Evolutionary conservation across 2,329 filamentous ascomycete genomes (phyloP), one percentile per base, ranked within the genome.

Genomic region (Trichophyton rubrum): DNA sequence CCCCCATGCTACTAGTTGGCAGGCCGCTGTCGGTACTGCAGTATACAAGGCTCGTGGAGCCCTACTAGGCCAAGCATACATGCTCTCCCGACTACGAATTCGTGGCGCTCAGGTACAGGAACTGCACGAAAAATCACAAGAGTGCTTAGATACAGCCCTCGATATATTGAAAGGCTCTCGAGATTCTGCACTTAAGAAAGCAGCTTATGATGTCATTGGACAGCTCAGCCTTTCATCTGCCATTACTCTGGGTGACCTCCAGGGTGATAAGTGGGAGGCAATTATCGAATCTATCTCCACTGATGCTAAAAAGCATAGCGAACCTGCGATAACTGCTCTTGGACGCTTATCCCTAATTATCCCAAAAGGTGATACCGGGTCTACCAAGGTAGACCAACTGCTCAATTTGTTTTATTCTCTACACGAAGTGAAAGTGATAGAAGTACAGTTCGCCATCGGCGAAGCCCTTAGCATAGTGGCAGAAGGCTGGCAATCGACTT

Each of bases 361-460:
- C 67, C 73, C 69, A 57, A 67, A 69, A 4, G 67, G 70, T 17
- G 68, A 69, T 3, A 62, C 67, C 30, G 67, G 72, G 35, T 74
- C 76, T 1, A 59, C 63, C 15, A 59, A 67, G 11, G 71, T 72
- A 47, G 67, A 71, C 3, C 74, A 79, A 8, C 81, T 95, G 4
- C 74, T 90, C 11, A 79, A 84, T 9, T 84, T 82, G 30, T 76
- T 97, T 0, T 88, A 91, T 69, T 80, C 80, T 8, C 78, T 97
- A 2, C 87, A 95, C 67, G 90, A 96, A 69, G 83, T 93, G 49
- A 89, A 89, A 66, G 87, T 90, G 66, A 83, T 88, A 0, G 92
- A 97, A 71, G 82, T 91, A 1, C 92, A 96, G 64, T 96, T 99
- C 70, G 84, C 90, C 0, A 85, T 95, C 30, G 93, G 93, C 13